phyloP scores from a whole-genome alignment of 2,329 filamentous ascomycete species.

The Microsporum ferrugineum region DNA sequence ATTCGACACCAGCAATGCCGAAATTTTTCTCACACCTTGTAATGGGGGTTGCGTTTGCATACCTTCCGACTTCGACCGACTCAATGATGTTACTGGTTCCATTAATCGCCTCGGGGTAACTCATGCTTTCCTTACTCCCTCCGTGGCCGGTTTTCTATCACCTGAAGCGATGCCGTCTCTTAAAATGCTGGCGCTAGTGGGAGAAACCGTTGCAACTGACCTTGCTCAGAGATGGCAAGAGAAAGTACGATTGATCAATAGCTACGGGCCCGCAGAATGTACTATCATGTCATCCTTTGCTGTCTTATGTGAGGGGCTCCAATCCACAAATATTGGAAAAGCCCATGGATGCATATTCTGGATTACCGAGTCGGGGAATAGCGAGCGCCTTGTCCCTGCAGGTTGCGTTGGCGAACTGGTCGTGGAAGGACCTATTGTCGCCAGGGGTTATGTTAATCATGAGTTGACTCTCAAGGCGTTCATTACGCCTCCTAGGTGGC shows the following conservation, averaged over 20 bases:
- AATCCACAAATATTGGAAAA: slow-evolving; percentile 24
- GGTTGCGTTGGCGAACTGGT: slow-evolving; percentile 28
- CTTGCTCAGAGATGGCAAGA: slow-evolving; percentile 34
- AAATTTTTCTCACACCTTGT: slow-evolving; percentile 50
- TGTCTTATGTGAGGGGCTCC: not conserved
- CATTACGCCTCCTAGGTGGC: slow-evolving; percentile 43
- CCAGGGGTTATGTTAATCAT: slow-evolving; percentile 32
- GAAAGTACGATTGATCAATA: slow-evolving; percentile 28
- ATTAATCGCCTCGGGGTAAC: slow-evolving; percentile 4
- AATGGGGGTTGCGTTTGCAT: slow-evolving; percentile 35
- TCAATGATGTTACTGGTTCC: slow-evolving; percentile 31
- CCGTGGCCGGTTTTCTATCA: slow-evolving; percentile 37
- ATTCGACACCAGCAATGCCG: slow-evolving; percentile 81
- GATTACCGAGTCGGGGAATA: slow-evolving; percentile 27
- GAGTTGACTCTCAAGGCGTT: slow-evolving; percentile 25
- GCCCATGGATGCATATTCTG: slow-evolving; percentile 19
- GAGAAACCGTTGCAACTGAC: slow-evolving; percentile 33
- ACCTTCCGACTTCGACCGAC: slow-evolving; percentile 23
- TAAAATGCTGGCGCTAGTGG: slow-evolving; percentile 33
- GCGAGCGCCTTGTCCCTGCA: slow-evolving; percentile 26
- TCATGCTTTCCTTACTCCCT: slow-evolving; percentile 47
- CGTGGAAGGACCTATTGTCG: slow-evolving; percentile 29
- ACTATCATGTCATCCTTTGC: slow-evolving; percentile 12
- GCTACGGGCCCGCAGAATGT: slow-evolving; percentile 18
- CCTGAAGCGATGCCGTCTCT: slow-evolving; percentile 28